These are phyloP conservation scores for Hibiscus mutabilis DNA, from an alignment of 345 rosid genomes.

Conservation along the genomic window DNA sequence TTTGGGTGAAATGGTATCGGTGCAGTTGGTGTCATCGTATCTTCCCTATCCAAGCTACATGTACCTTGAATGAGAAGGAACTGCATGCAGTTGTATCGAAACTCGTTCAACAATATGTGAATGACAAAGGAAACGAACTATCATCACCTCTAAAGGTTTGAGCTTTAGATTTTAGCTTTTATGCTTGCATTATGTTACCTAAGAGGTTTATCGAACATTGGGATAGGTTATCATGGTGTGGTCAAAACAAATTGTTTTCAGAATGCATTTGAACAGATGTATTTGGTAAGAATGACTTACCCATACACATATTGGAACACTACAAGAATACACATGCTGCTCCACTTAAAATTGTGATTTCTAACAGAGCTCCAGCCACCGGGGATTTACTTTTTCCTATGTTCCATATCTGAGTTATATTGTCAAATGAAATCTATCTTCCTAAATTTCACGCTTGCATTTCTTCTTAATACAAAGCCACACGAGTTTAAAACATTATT, in stretches of 20 bases:
- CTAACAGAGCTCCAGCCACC: not conserved
- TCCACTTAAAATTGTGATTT: not conserved
- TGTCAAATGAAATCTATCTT: not conserved
- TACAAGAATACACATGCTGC: not conserved
- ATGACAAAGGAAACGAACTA: slow-evolving; percentile 40
- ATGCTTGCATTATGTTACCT: not conserved
- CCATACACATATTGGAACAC: not conserved
- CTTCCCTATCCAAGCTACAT: slow-evolving; percentile 87
- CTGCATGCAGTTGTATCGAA: slow-evolving; percentile 58
- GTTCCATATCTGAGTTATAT: not conserved
- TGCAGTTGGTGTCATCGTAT: slow-evolving; percentile 96
- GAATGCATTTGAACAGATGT: not conserved
- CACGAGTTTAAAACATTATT: not conserved
- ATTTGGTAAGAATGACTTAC: not conserved
- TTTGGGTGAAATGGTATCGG: slow-evolving; percentile 10
- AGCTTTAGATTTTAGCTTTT: not conserved
- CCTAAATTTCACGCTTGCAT: not conserved
- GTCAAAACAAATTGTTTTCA: not conserved
- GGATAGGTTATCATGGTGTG: not conserved
- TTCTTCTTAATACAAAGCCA: not conserved
- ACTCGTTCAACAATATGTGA: slow-evolving; percentile 55
- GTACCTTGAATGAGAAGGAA: slow-evolving; percentile 65
- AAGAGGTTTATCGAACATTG: not conserved
- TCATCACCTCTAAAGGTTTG: slow-evolving; percentile 60
- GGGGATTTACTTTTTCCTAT: not conserved